Base-by-base conservation (phyloP, 495 filamentous ascomycete genomes). In the Penicillium lagena region DNA sequence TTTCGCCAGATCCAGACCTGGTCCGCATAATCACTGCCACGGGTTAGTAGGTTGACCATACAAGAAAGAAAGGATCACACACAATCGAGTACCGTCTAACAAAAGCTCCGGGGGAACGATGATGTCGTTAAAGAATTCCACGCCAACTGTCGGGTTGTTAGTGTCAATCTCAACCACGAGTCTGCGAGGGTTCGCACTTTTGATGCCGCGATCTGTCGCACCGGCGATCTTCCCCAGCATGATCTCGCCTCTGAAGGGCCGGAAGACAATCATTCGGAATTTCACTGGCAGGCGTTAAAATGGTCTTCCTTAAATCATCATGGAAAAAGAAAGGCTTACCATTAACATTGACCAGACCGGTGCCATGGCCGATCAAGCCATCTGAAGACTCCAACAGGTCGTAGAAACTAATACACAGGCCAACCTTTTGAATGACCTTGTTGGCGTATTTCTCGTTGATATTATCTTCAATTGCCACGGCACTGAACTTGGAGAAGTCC, bases 391-490 rank as follows among this genome's bases (percentile, higher is more conserved):
- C 82, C 10, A 91, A 63, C 2, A 98, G 70, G 54, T 96, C 90
- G 66, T 86, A 96, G 46, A 98, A 75, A 55, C 85, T 89, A 46
- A 98, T 86, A 58, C 89, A 96, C 3, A 98, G 80, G 9, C 93
- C 93, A 31, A 96, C 78, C 53, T 94, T 90, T 56, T 81, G 79
- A 39, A 86, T 78, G 7, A 82, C 76, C 64, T 89, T 91, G 71
- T 98, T 94, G 41, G 91, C 81, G 64, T 95, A 98, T 68, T 97
- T 98, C 44, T 80, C 77, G 54, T 97, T 95, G 68, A 98, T 90
- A 50, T 86, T 88, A 62, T 97, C 90, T 64, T 96, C 87, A 47
- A 98, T 82, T 2, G 87, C 87, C 30, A 84, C 76, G 7, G 72
- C 69, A 54, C 86, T 90, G 38, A 81, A 75, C 55, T 89, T 91